Evolutionary conservation across 192 early-diverging fungal genomes (phyloP), one percentile per base, ranked within the genome.

Genomic region (Coemansia sp.): DNA sequence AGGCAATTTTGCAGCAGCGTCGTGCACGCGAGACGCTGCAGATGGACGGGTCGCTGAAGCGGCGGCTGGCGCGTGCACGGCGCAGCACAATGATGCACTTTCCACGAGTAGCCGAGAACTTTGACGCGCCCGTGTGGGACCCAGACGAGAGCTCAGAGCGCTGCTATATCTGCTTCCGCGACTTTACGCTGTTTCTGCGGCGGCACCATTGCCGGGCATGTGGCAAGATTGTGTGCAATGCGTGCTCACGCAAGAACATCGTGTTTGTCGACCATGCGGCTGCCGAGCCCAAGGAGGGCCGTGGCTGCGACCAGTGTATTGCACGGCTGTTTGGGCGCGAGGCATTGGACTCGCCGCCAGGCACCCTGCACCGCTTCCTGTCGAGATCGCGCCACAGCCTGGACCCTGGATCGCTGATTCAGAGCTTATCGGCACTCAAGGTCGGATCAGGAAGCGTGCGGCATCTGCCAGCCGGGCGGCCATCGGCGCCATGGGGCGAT

Each of bases 131-230:
- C 1, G 72, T 89, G 8, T 85, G 86, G 89, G 81, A 86, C 26
- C 90, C 90, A 0, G 88, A 92, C 64, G 82, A 85, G 52, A 66
- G 67, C 51, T 69, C 86, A 6, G 70, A 71, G 4, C 38, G 61
- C 3, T 92, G 90, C 61, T 86, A 87, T 77, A 83, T 89, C 36
- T 92, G 90, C 64, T 65, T 67, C 31, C 80, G 84, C 39, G 83
- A 79, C 15, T 92, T 92, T 61, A 80, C 81, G 3, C 44, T 90
- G 34, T 83, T 88, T 31, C 51, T 80, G 52, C 81, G 89, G 3
- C 85, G 83, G 60, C 88, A 90, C 64, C 88, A 92, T 58, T 90
- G 88, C 61, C 81, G 90, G 18, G 82, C 82, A 1, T 92, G 90
- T 58, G 90, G 90, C 16, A 85, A 85, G 53, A 79, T 92, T 16